Evolutionary conservation across 805 yeast genomes (phyloP).

Genomic region (Nakazawaea sp.): DNA sequence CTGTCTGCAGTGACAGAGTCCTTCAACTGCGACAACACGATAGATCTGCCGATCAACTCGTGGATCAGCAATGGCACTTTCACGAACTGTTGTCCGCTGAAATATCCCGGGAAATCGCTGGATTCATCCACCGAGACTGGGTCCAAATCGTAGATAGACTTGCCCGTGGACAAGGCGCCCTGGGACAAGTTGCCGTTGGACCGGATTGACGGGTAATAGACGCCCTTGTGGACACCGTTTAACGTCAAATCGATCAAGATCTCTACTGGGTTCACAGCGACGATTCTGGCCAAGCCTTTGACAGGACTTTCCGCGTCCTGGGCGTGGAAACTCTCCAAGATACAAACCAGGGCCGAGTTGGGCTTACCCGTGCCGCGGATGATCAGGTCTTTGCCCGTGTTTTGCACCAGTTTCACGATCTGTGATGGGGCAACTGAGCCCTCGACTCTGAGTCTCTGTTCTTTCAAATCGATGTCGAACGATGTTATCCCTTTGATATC

Average conservation of each 20-base stretch:
- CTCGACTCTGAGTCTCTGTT: slow-evolving; percentile 57
- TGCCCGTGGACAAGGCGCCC: slow-evolving; percentile 67
- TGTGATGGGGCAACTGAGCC: slow-evolving; percentile 74
- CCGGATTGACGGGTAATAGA: slow-evolving; percentile 64
- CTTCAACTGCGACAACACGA: slow-evolving; percentile 36
- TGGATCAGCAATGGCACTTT: slow-evolving; percentile 39
- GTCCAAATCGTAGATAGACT: slow-evolving; percentile 34
- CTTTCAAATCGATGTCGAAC: slow-evolving; percentile 48
- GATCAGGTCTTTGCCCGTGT: slow-evolving; percentile 81
- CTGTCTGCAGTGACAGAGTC: slow-evolving; percentile 35
- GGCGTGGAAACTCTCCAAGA: slow-evolving; percentile 74
- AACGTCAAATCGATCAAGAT: slow-evolving; percentile 70
- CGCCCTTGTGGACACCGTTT: slow-evolving; percentile 59
- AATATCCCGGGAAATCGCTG: slow-evolving; percentile 23
- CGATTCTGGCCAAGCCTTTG: slow-evolving; percentile 82
- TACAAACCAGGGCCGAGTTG: slow-evolving; percentile 87
- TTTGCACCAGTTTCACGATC: slow-evolving; percentile 61
- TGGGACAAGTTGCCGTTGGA: slow-evolving; percentile 68
- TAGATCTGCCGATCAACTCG: slow-evolving; percentile 67
- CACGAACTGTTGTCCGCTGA: slow-evolving; percentile 39
- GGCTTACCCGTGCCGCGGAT: slow-evolving; percentile 87
- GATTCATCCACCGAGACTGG: slow-evolving; percentile 30
- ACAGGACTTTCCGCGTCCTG: slow-evolving; percentile 51
- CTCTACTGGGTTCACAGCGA: slow-evolving; percentile 48
- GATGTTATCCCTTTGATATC: slow-evolving; percentile 42